Base-by-base conservation (phyloP, 805 yeast species). In the Candida peoriensis region DNA sequence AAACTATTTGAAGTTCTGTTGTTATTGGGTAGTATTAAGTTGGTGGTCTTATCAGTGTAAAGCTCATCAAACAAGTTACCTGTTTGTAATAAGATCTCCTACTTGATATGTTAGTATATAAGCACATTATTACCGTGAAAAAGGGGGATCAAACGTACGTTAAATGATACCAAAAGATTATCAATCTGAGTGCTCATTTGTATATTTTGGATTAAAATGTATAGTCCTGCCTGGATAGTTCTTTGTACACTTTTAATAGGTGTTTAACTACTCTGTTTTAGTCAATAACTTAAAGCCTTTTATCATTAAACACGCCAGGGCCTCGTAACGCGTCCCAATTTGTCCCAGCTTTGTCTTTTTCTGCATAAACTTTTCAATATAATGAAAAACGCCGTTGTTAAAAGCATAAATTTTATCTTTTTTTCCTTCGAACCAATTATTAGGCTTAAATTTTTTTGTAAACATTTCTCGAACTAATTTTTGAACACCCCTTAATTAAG, bases 51-150 rank as follows among this genome's bases (percentile, higher is more conserved):
- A 24, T 50, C 54, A 5, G 31, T 33, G 24, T 28, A 34, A 6
- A 54, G 37, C 3, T 42, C 44, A 35, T 54, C 58, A 27, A 52
- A 43, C 7, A 46, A 30, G 20, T 32, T 37, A 2, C 54, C 55
- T 8, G 48, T 34, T 12, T 48, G 48, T 2, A 48, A 34, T 2
- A 54, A 38, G 1, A 54, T 35, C 31, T 53, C 57, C 58, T 53
- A 13, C 12, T n/a, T 11, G 8, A 3, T n/a, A 6, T 6, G 22
- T 28, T 23, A 15, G 20, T 18, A 8, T 11, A 8, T 5, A 15
- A n/a, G n/a, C n/a, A n/a, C n/a, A n/a, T n/a, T n/a, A n/a, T n/a
- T n/a, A n/a, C n/a, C n/a, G n/a, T n/a, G n/a, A n/a, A n/a, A n/a
- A n/a, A 7, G 2, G 1, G 12, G 8, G 8, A 9, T 3, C 4